These are phyloP conservation scores for Lichtheimia ornata DNA, from an alignment of 371 early-diverging fungal genomes.

Conservation along the genomic window DNA sequence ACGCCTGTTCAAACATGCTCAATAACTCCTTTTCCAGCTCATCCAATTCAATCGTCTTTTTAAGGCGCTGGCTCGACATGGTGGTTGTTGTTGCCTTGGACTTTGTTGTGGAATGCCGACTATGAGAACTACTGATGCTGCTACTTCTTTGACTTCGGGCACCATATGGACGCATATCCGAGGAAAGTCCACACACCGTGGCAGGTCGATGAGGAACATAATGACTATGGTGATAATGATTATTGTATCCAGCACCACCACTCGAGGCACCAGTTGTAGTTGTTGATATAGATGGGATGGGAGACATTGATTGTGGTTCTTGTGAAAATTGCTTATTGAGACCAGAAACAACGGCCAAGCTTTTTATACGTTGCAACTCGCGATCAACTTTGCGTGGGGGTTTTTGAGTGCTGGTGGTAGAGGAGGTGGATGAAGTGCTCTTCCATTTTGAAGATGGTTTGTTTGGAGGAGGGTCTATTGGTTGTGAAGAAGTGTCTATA, in stretches of 20 bases:
- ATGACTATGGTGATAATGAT: constrained; percentile 1
- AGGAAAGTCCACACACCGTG: not conserved
- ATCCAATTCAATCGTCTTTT: constrained; percentile 11
- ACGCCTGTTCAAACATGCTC: constrained; percentile 15
- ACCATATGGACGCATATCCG: constrained; percentile 2
- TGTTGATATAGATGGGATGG: constrained; percentile 17
- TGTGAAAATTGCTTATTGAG: constrained; percentile 35
- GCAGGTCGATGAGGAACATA: constrained; percentile 1
- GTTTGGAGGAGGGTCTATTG: not conserved
- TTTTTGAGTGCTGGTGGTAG: constrained; percentile 2
- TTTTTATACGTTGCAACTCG: constrained; percentile 45
- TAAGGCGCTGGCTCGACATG: not conserved
- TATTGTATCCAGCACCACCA: too few species aligned
- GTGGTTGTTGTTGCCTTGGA: not conserved
- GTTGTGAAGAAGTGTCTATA: not conserved
- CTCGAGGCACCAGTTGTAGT: not conserved
- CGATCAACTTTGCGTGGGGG: constrained; percentile 32
- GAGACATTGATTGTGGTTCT: constrained; percentile 17
- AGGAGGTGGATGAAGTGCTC: constrained; percentile 3
- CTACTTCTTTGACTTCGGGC: constrained; percentile 8
- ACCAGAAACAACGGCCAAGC: constrained; percentile 44
- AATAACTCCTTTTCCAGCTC: constrained; percentile 14
- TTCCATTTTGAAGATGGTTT: constrained; percentile 1
- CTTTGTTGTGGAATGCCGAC: not conserved
- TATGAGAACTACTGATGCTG: constrained; percentile 17